Percentiles rank a stretch among this genome's conserved stretches.
Evolutionary conservation across 306 rosid genomes (phyloP).

Genomic region (Trichosanthes truncata): DNA sequence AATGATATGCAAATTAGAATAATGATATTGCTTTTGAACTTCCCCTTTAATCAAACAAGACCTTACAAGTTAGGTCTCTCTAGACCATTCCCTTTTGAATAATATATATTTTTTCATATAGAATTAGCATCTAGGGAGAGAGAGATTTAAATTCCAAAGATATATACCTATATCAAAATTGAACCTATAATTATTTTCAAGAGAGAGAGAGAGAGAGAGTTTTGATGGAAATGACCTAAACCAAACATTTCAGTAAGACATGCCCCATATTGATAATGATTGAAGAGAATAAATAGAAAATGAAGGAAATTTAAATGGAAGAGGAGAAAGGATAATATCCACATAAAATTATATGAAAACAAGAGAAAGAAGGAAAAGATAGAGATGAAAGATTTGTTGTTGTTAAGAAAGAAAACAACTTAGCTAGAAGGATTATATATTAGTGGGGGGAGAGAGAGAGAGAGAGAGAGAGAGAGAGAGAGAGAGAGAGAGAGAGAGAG

Average conservation of each 20-base stretch:
- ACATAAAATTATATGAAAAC: not conserved
- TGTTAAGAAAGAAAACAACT: not conserved
- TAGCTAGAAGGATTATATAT: too few relatives aligned
- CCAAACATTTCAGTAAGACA: not conserved
- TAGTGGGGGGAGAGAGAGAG: too few relatives aligned
- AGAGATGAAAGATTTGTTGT: not conserved
- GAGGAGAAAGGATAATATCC: not conserved
- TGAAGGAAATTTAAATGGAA: not conserved
- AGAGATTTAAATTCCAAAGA: not conserved
- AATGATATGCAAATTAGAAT: not conserved
- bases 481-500: too few relatives aligned
- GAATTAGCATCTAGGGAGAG: not conserved
- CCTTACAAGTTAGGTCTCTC: not conserved
- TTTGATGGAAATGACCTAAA: conserved; percentile 1
- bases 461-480: too few relatives aligned
- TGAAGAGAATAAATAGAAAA: not conserved
- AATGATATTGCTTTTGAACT: not conserved
- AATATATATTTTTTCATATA: not conserved
- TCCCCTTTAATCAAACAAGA: not conserved
- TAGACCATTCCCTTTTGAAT: not conserved
- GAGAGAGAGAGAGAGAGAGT: not conserved
- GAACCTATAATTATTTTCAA: not conserved
- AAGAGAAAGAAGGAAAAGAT: not conserved
- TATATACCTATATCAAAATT: not conserved
- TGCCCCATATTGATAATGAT: not conserved